Evolutionary conservation across 306 rosid genomes (phyloP), one percentile per base, ranked within the genome.

Genomic region (Inga laurina): DNA sequence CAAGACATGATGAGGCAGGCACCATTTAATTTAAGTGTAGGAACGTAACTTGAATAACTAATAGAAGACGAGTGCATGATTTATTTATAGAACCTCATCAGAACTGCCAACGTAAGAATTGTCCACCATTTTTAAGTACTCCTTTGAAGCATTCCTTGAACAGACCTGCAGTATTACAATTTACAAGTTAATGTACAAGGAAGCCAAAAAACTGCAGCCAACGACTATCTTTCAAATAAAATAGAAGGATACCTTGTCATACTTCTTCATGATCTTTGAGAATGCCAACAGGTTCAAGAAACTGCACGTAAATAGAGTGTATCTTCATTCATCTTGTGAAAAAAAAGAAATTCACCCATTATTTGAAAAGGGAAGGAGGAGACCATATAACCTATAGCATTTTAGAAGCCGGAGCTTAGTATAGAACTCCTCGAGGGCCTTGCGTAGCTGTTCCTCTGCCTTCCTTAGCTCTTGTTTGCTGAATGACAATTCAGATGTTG

Each of bases 231-330:
- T 27, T 81, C 69, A 79, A 68, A 61, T 59, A 4, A 65, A 22
- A 61, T 52, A 73, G 24, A 48, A 18, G 61, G 46, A 37, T 54
- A 93, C 98, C 98, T 91, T 94, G 75, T 94, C 97, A 80, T 94
- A 89, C 83, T 92, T 94, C 93, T 94, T 94, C 97, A 91, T 85
- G 82, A 94, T 94, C 90, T 94, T 94, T 7, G 94, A 87, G 85
- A 92, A 86, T 70, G 97, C 95, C 87, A 90, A 77, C 65, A 79
- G 86, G 82, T 92, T 94, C 85, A 92, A 84, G 88, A 91, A 92
- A 83, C 97, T 94, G 90, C 74, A 61, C 30, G 61, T 18, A 34
- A 82, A 83, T 79, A 11, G 73, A 85, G 41, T 41, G 82, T 30
- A 67, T 39, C 67, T 49, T 82, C 64, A 48, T 66, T 64, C 54